Evolutionary conservation across 208 protist species (phyloP), one percentile per base, ranked within the genome.

Genomic region (Crithidia bombi): DNA sequence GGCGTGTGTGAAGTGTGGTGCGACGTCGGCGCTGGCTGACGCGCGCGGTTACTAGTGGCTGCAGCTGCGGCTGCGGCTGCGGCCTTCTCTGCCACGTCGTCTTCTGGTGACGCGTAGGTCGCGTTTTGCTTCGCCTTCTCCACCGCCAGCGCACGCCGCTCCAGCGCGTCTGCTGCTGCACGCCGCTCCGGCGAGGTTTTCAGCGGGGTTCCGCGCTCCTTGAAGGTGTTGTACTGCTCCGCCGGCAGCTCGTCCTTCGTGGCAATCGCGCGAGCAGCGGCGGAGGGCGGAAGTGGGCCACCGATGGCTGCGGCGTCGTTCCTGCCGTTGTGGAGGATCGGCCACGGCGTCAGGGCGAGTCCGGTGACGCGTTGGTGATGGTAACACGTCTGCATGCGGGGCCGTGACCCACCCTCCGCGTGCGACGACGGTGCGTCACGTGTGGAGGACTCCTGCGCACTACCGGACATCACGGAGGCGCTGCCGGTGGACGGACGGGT

Each of bases 171-270:
- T 6, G 69, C 69, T 9, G 67, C 52, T 39, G 69, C 54, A 35
- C 41, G 69, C 28, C 65, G 63, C 68, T 74, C 69, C 46, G 50
- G 47, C 25, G 75, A 69, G 51, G 62, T 39, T 33, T 23, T 23
- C 23, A 57, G 49, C 15, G 30, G 51, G 2, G 1, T 19, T 1
- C 69, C 69, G 0, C 50, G 56, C 39, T 54, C 44, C 44, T 74
- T 74, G 49, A 58, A 74, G 3, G 59, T 15, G 49, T 32, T 38
- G 43, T 74, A 74, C 59, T 66, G 69, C 51, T 63, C 5, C 36
- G 69, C 69, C 14, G 59, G 59, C 14, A 74, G 61, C 52, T 75
- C 62, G 23, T 57, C 21, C 36, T 69, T 32, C 30, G 58, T 36
- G 51, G 36, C 62, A 41, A 21, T 44, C 26, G 59, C 59, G 1